Conservation (phyloP, 108 stramenopile species). For the Nitzschia inconspicua region DNA sequence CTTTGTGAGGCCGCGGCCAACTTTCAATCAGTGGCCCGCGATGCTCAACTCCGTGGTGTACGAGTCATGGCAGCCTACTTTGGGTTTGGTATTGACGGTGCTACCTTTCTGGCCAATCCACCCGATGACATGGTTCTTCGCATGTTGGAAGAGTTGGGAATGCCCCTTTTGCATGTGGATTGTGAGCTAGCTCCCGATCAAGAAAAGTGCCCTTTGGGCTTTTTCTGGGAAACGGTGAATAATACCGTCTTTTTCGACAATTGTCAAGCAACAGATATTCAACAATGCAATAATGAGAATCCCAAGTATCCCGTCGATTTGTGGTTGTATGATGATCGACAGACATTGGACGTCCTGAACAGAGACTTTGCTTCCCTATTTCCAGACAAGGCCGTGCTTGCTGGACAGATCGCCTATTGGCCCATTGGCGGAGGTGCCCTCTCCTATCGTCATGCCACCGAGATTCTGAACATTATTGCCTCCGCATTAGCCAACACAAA, state of each 20-base stretch:
- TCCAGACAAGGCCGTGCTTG: conserved; percentile 4
- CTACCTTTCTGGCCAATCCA: conserved; percentile 8
- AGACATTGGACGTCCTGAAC: not conserved
- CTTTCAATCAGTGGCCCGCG: conserved; percentile 1
- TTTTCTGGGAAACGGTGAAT: not conserved
- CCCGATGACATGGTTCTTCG: conserved; percentile 1
- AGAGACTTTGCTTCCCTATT: not conserved
- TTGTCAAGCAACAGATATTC: not conserved
- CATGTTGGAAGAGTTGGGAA: conserved; percentile 11
- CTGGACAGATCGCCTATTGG: not conserved
- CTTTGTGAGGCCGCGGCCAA: conserved; percentile 1
- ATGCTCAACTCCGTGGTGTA: not conserved
- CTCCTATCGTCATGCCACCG: not conserved
- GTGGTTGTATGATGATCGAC: conserved; percentile 27
- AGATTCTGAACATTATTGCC: conserved; percentile 2
- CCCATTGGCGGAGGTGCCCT: not conserved
- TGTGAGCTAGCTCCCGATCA: too few species aligned
- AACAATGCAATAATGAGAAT: not conserved
- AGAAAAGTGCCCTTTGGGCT: not conserved
- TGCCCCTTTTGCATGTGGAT: conserved; percentile 9
- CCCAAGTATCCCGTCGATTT: conserved; percentile 20
- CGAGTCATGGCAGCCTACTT: conserved; percentile 4
- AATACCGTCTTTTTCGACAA: not conserved
- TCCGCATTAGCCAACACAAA: conserved; percentile 1
- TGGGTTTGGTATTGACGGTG: not conserved